Conservation (phyloP, 768 basidiomycete species). For the Phaffia australis region DNA sequence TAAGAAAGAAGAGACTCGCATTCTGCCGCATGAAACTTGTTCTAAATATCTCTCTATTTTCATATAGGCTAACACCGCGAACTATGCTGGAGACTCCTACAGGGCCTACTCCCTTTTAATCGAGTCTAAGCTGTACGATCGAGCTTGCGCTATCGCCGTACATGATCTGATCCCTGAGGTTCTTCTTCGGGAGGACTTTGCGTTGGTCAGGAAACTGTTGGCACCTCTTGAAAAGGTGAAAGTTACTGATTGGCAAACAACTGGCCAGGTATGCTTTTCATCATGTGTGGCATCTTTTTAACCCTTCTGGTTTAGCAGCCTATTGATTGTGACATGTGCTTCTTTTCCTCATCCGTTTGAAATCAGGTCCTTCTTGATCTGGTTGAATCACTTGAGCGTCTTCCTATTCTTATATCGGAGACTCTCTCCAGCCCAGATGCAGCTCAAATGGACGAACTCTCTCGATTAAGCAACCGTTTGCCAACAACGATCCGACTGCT, state of each 20-base stretch:
- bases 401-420: slow-evolving; percentile 30
- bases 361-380: slow-evolving; percentile 33
- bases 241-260: slow-evolving; percentile 66
- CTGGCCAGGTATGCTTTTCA: slow-evolving; percentile 56
- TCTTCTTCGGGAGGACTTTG: slow-evolving; percentile 55
- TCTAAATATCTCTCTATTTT: not conserved
- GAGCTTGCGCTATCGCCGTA: slow-evolving; percentile 76
- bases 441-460: slow-evolving; percentile 47
- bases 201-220: slow-evolving; percentile 60
- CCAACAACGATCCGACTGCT: slow-evolving; percentile 58
- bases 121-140: slow-evolving; percentile 54
- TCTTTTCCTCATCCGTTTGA: slow-evolving; percentile 1
- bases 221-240: slow-evolving; percentile 49
- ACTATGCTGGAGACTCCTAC: slow-evolving; percentile 53
- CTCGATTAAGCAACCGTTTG: slow-evolving; percentile 50
- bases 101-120: slow-evolving; percentile 68
- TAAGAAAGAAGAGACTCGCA: slow-evolving; percentile 31
- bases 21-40: not conserved
- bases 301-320: slow-evolving; percentile 17
- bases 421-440: slow-evolving; percentile 44
- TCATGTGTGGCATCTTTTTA: not conserved
- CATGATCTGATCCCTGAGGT: slow-evolving; percentile 80
- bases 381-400: slow-evolving; percentile 28
- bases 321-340: slow-evolving; percentile 7
- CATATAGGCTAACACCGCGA: slow-evolving; percentile 54